Evolutionary conservation across 208 protist genomes (phyloP), one percentile per base, ranked within the genome.

Genomic region (Trypanosoma congolense): DNA sequence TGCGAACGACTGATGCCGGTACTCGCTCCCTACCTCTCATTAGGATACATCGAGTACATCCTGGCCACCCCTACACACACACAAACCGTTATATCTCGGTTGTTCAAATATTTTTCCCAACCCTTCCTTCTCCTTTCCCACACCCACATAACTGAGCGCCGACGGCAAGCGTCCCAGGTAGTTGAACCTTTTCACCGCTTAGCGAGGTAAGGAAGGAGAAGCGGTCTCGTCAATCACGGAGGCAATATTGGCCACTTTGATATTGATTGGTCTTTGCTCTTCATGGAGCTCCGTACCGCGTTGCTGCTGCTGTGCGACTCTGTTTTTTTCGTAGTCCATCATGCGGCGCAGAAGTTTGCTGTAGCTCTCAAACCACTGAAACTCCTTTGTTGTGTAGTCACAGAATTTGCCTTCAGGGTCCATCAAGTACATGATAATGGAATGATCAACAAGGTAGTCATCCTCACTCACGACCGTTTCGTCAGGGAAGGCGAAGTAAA

Each of bases 361-460:
- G 64, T 82, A 85, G 64, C 77, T 87, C 64, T 95, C 80, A 54
- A 87, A 82, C 73, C 83, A 87, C 53, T 82, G 81, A 53, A 84
- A 90, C 56, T 92, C 83, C 69, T 94, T 92, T 31, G 83, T 89
- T 21, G 83, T 96, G 71, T 91, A 96, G 55, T 95, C 82, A 30
- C 60, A 70, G 56, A 97, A 97, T 21, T 87, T 73, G 6, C 93
- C 93, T 16, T 80, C 58, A 0, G 91, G 91, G 62, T 92, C 80
- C 70, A 98, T 80, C 12, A 98, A 65, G 58, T 97, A 97, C 69
- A 80, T 86, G 48, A 97, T 96, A 70, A 97, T 97, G 18, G 83
- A 92, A 73, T 98, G 96, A 58, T 98, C 96, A 0, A 98, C 80
- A 2, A 98, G 69, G 65, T 98, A 98, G 63, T 98, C 95, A 21